Evolutionary conservation across 441 rosid species (phyloP), one percentile per base, ranked within the genome.

Genomic region (Bocquillonia castaneifolia): DNA sequence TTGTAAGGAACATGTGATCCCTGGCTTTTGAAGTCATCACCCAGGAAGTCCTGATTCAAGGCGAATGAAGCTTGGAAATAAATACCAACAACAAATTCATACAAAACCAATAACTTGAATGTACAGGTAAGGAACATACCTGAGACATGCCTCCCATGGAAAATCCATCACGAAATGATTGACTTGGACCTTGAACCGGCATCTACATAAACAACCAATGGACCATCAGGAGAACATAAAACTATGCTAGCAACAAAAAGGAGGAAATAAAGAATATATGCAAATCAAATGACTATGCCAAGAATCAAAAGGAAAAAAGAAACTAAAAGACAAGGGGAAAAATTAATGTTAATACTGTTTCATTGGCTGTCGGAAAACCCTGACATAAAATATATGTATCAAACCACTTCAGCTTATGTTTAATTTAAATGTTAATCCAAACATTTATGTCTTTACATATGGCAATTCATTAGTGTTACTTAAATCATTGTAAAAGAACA

Each of bases 11-110:
- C 96, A 79, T 89, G 96, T 42, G 99, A 95, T 72, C 98, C 98
- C 80, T 92, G 98, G 76, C 99, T 95, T 82, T 95, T 92, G 73
- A 95, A 82, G 84, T 95, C 98, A 77, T 95, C 98, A 62, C 90
- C 87, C 83, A 92, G 82, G 83, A 92, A 95, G 64, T 95, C 98
- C 99, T 95, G 78, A 63, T 52, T 28, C 58, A 65, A 29, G 55
- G 45, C 45, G 70, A 72, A 61, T 15, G 57, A 60, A 63, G 2
- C 8, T 22, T 20, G 12, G 47, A 36, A 54, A 69, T 22, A 61
- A 71, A 60, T 52, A 63, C 18, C 68, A 74, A 58, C 29, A 59
- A 73, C 34, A 56, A 0, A 58, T 64, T 42, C 22, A n/a, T 1
- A 13, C 7, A 45, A 59, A 45, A 57, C 1, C 64, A 45, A 58